phyloP scores from a whole-genome alignment of 495 filamentous ascomycete species.

The Cladorrhinum samala region DNA sequence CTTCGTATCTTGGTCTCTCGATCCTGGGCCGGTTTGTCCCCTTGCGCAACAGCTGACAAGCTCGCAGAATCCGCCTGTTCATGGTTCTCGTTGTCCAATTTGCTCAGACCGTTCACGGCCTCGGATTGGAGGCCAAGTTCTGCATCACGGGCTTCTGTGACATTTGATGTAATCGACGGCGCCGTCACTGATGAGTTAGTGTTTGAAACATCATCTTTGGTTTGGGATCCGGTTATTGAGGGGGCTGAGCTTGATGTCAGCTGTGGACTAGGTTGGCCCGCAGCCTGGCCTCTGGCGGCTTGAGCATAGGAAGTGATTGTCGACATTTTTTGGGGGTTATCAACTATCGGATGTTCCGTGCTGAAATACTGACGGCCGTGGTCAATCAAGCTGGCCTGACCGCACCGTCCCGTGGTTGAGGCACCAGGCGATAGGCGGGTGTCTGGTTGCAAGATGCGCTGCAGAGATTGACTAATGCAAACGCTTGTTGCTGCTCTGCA shows the following conservation, averaged over 20 bases:
- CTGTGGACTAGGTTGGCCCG: conserved; percentile 53
- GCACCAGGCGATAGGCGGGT: no score
- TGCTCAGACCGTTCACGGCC: conserved; percentile 7
- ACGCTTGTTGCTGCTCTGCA: no score
- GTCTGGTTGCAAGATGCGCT: no score
- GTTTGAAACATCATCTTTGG: conserved; percentile 52
- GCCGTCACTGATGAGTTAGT: conserved; percentile 41
- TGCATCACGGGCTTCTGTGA: conserved; percentile 35
- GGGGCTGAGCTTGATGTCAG: conserved; percentile 59
- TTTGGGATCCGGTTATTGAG: conserved; percentile 56
- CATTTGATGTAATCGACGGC: conserved; percentile 58
- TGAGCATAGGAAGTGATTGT: conserved; percentile 85
- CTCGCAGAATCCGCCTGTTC: conserved; percentile 15
- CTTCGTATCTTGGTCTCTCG: conserved; percentile 17
- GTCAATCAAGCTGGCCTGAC: not conserved
- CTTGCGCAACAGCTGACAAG: conserved; percentile 25
- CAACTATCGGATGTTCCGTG: not conserved
- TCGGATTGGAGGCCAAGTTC: conserved; percentile 25
- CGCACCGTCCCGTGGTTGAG: no score
- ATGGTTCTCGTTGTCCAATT: not conserved
- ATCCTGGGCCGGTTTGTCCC: conserved; percentile 13
- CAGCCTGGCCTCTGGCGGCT: conserved; percentile 72
- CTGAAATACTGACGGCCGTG: not conserved
- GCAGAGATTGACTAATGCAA: no score
- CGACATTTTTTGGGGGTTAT: conserved; percentile 21